Percentiles rank a stretch among this genome's conserved stretches.
Evolutionary conservation across 2,329 filamentous ascomycete species (phyloP).

Genomic region (Exserohilum turcica): DNA sequence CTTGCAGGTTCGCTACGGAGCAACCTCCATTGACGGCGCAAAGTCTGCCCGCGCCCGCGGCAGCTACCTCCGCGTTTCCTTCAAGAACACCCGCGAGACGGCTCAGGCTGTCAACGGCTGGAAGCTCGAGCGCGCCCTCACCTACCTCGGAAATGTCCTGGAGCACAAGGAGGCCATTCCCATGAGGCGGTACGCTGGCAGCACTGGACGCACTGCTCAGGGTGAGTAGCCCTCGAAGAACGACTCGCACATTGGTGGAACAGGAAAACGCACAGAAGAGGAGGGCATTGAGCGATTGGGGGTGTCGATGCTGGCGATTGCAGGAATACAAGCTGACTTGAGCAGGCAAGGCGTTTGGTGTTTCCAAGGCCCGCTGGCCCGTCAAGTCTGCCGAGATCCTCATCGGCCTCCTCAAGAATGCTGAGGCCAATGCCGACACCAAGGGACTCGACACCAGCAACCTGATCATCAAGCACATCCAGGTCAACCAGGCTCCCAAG

Average conservation of each 20-base stretch:
- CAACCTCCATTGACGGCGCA: constrained; percentile 46
- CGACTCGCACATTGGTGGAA: constrained; percentile 5
- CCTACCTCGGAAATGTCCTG: constrained; percentile 98
- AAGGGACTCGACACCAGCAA: constrained; percentile 78
- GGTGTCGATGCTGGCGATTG: constrained; percentile 6
- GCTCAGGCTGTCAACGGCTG: constrained; percentile 99
- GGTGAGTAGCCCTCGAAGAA: constrained; percentile 68
- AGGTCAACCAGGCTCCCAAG: constrained; percentile 99
- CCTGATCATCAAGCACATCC: constrained; percentile 99
- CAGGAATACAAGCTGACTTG: constrained; percentile 26
- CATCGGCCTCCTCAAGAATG: constrained; percentile 77
- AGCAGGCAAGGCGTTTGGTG: constrained; percentile 97
- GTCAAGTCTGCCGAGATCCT: constrained; percentile 99
- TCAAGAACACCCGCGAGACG: constrained; percentile 99
- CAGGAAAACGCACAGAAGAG: constrained; percentile 1
- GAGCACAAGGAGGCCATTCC: constrained; percentile 97
- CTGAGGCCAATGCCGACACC: constrained; percentile 53
- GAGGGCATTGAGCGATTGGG: background rate
- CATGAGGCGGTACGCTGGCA: constrained; percentile 96
- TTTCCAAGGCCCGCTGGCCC: constrained; percentile 97
- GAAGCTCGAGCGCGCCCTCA: constrained; percentile 93
- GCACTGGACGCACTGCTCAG: constrained; percentile 95
- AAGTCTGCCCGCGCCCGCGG: constrained; percentile 94
- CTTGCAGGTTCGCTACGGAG: constrained; percentile 47
- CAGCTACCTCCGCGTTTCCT: constrained; percentile 97